Evolutionary conservation across 305 asterid species (phyloP), one percentile per base, ranked within the genome.

Genomic region (Caryopteris hybrid): DNA sequence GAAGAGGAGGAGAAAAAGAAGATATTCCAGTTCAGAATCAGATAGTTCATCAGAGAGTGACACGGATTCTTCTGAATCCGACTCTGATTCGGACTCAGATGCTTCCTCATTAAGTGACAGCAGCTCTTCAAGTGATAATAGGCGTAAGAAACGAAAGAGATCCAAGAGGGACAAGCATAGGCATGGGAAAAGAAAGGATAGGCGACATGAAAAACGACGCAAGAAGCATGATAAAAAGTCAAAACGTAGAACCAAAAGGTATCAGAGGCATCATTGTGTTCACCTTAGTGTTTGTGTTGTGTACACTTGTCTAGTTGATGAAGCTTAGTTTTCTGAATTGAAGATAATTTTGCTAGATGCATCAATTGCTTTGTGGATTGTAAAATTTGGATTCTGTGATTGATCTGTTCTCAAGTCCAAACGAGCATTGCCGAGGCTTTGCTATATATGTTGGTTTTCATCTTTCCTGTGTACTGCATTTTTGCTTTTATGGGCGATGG

Each of bases 71-170:
- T 89, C 97, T 51, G 96, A 89, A 54, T 85, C 96, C 14, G 95
- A 94, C 31, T 79, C 81, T 55, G 98, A 88, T 56, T 86, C 94
- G 17, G 96, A 92, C 64, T 76, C 92, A 0, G 42, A 73, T 52
- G 74, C 61, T 38, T 80, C 95, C 63, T 89, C 98, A 70, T 86
- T 85, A 61, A 85, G 96, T 74, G 95, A 84, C 45, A 57, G 84
- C 62, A 91, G 97, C 85, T 85, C 99, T 55, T 94, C 99, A 62
- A 86, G 91, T 79, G 93, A 88, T 59, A 94, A 79, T 63, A 89
- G 78, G 76, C 94, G 88, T 51, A 88, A 83, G 86, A 95, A 88
- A 75, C 77, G 97, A 77, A 95, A 84, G 86, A 88, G 96, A 81
- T 86, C 89, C 14, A 91, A 79, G 84, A 85, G 84, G 81, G 97